phyloP scores from a whole-genome alignment of 441 rosid species.

The Erodium trifolium region DNA sequence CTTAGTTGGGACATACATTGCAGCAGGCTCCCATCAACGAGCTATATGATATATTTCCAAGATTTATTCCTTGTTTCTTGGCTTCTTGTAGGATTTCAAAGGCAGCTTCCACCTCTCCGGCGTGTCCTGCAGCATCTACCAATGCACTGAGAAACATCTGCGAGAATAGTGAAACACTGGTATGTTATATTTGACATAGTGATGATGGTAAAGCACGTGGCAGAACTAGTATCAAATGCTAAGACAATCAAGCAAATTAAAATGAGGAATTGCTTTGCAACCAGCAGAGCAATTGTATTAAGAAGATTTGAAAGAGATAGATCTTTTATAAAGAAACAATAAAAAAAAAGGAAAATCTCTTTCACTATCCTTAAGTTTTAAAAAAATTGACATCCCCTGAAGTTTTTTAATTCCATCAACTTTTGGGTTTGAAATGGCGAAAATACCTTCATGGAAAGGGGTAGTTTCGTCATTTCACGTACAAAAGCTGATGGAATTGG shows the following conservation, averaged over 20 bases:
- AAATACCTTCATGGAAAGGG: no score
- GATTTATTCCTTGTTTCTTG: conserved; percentile 41
- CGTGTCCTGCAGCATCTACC: conserved; percentile 84
- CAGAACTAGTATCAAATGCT: conserved; percentile 12
- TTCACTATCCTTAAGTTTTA: no score
- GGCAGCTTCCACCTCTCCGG: conserved; percentile 68
- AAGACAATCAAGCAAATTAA: background rate
- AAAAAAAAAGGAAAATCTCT: background rate
- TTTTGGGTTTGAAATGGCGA: no score
- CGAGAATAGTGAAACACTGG: conserved; percentile 18
- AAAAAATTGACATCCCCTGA: no score
- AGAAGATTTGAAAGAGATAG: conserved; percentile 2
- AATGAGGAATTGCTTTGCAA: background rate
- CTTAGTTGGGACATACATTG: conserved; percentile 45
- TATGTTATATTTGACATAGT: background rate
- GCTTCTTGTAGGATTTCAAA: conserved; percentile 62
- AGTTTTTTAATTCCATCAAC: no score
- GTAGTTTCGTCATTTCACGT: no score
- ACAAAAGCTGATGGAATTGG: no score
- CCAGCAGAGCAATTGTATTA: background rate
- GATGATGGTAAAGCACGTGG: background rate
- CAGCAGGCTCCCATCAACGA: conserved; percentile 97
- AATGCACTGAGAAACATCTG: conserved; percentile 84
- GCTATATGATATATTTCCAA: conserved; percentile 76
- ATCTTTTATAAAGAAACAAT: background rate